Base-by-base conservation (phyloP, 345 rosid genomes). In the Hibiscus syriacus region DNA sequence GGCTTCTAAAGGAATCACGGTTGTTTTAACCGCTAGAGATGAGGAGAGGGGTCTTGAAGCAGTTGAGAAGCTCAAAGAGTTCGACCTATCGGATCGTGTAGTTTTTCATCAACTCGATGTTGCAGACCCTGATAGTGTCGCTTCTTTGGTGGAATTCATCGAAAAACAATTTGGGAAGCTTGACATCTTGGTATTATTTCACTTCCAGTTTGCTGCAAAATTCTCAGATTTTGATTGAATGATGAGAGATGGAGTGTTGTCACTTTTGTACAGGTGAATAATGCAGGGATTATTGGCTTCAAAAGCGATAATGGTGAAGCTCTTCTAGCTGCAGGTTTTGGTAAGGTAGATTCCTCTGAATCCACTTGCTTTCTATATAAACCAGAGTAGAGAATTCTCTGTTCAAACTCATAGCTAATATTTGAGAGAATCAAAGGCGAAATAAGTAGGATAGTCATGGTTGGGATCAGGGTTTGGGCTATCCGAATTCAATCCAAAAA, bases 21-120 rank as follows among this genome's bases (percentile, higher is more conserved):
- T 81, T 5, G 66, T 76, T 11, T 9, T 76, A 16, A 78, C 82
- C 0, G 55, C 80, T 10, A 78, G 78, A 69, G 75, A 81, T 68
- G 76, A 76, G 59, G 66, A 55, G 14, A 73, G 49, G 49, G 78
- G 79, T 5, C 48, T 68, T 13, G 73, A 81, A 61, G 85, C 82
- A 54, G 69, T 64, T 50, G 69, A 73, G 5, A 71, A 68, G 55
- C 71, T 81, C 41, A 60, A 20, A 43, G 54, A 70, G 10, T 53
- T 25, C 3, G 70, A 72, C n/a, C 64, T 68, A 1, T 66, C 17
- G 38, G 59, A 70, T 38, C 25, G 22, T 41, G 41, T 83, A 49
- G 17, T 71, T 59, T 80, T 78, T 26, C 83, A 74, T 63, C 78
- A 77, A 43, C 82, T 83, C 38, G 81, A 83, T 74, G 84, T 80